Conservation (phyloP, 2,329 filamentous ascomycete species). For the Meredithiella fracta region DNA sequence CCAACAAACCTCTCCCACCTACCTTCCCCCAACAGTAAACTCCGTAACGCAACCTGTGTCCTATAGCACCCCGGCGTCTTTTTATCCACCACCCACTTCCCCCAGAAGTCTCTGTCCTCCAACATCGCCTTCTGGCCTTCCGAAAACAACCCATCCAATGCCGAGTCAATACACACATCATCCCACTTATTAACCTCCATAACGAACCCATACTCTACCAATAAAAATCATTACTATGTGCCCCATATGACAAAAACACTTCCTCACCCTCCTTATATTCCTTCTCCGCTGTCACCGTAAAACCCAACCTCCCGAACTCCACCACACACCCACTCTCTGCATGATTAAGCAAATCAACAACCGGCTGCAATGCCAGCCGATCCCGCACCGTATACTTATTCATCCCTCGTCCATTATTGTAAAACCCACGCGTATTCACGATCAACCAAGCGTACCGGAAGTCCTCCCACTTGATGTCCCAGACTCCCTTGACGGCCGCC, state of each 20-base stretch:
- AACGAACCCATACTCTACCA: conserved; percentile 48
- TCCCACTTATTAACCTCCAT: conserved; percentile 35
- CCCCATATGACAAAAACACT: conserved; percentile 52
- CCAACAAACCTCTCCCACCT: conserved; percentile 32
- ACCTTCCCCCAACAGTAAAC: conserved; percentile 22
- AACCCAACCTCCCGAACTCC: conserved; percentile 32
- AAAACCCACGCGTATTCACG: conserved; percentile 47
- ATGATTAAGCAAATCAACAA: conserved; percentile 57
- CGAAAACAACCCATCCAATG: conserved; percentile 26
- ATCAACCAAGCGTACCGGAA: conserved; percentile 42
- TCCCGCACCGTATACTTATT: conserved; percentile 32
- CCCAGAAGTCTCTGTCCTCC: conserved; percentile 32
- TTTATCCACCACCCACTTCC: conserved; percentile 34
- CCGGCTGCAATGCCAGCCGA: conserved; percentile 52
- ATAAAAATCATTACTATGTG: conserved; percentile 54
- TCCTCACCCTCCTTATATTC: conserved; percentile 43
- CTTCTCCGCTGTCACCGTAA: conserved; percentile 35
- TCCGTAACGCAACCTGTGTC: conserved; percentile 36
- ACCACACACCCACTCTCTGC: conserved; percentile 34
- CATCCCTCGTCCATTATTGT: conserved; percentile 33
- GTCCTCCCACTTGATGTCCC: conserved; percentile 22
- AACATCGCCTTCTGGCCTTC: conserved; percentile 24
- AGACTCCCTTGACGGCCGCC: conserved; percentile 21
- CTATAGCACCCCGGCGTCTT: conserved; percentile 34
- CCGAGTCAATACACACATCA: conserved; percentile 31